Evolutionary conservation across 139 green algal species (phyloP).

Genomic region (Haematococcus lacustris): DNA sequence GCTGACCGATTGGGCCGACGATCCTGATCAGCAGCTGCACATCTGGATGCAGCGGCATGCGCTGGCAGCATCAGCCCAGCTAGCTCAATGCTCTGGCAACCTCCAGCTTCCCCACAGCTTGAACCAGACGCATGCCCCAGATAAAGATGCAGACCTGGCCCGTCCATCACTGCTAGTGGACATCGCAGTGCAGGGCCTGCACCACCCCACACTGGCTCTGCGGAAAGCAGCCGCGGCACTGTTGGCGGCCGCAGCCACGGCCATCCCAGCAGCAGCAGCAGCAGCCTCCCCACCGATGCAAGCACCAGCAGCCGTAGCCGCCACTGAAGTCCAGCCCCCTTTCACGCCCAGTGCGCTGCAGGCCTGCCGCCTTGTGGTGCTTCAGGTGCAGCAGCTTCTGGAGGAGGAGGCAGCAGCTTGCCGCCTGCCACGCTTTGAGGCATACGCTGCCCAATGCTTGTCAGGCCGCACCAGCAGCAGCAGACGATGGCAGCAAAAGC

Average conservation of each 20-base stretch:
- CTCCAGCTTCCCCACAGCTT: neutral
- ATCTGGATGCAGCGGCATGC: too few relatives aligned
- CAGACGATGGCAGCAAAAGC: too few relatives aligned
- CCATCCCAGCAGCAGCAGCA: neutral
- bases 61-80: too few relatives aligned
- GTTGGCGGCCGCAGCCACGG: neutral
- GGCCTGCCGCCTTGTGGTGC: too few relatives aligned
- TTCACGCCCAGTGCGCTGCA: too few relatives aligned
- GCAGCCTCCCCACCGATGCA: neutral
- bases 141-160: too few relatives aligned
- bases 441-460: too few relatives aligned
- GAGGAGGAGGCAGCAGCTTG: neutral
- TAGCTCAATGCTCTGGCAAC: neutral
- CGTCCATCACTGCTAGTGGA: neutral
- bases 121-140: too few relatives aligned
- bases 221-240: constrained; percentile 8
- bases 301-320: neutral
- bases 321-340: too few relatives aligned
- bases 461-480: too few relatives aligned
- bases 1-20: constrained; percentile 2
- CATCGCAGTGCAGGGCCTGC: neutral
- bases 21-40: too few relatives aligned
- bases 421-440: neutral
- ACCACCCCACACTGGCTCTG: constrained; percentile 7
- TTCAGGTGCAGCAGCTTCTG: neutral